Evolutionary conservation across 345 rosid species (phyloP).

Genomic region (Conringia planisiliqua): DNA sequence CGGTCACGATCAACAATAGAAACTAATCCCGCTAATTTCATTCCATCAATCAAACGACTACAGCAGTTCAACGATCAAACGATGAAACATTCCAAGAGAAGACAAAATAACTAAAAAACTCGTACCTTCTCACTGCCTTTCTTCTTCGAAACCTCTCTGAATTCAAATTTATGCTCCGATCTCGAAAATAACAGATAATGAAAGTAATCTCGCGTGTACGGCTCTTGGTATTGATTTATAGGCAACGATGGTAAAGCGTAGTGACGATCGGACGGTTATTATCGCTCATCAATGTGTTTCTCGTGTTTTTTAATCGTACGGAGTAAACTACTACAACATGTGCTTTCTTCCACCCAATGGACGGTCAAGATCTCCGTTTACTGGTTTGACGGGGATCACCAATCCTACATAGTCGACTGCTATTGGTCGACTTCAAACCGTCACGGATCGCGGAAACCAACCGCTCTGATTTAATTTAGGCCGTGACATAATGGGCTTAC

Average conservation of each 20-base stretch:
- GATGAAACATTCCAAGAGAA: background rate
- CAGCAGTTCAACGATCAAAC: background rate
- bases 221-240: conserved; percentile 20
- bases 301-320: conserved; percentile 28
- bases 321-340: conserved; percentile 1
- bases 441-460: background rate
- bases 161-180: conserved; percentile 12
- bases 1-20: background rate
- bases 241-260: conserved; percentile 8
- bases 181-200: background rate
- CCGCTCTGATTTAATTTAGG: background rate
- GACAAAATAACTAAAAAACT: background rate
- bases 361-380: background rate
- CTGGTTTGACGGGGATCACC: conserved; percentile 18
- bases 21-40: background rate
- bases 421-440: conserved; percentile 11
- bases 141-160: background rate
- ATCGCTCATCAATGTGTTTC: conserved; percentile 27
- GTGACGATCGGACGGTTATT: conserved; percentile 23
- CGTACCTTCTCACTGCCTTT: conserved; percentile 15
- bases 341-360: conserved; percentile 7
- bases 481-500: background rate
- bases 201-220: background rate
- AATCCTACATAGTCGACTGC: background rate
- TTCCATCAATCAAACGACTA: background rate